Evolutionary conservation across 2,329 filamentous ascomycete species (phyloP).

Genomic region (Elsinoe arachidis): DNA sequence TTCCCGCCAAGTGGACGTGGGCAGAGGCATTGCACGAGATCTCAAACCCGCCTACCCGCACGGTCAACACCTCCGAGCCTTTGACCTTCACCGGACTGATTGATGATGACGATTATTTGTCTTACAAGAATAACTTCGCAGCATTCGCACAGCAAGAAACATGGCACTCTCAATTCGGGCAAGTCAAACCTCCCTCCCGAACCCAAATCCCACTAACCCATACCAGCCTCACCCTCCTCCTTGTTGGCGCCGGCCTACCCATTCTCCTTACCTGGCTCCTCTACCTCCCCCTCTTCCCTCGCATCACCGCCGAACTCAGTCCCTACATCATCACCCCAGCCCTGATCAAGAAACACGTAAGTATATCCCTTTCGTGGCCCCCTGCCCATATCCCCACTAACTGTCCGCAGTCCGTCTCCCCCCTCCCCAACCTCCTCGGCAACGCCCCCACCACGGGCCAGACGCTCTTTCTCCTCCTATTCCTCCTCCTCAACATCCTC

Average conservation of each 20-base stretch:
- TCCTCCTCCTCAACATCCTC: slow-evolving; percentile 25
- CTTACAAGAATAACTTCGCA: slow-evolving; percentile 22
- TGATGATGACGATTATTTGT: slow-evolving; percentile 21
- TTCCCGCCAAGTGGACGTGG: slow-evolving; percentile 20
- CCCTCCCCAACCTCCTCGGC: neutral
- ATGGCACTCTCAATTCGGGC: slow-evolving; percentile 27
- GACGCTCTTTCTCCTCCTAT: slow-evolving; percentile 23
- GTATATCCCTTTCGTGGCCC: neutral
- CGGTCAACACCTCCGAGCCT: slow-evolving; percentile 1
- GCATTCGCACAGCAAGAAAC: slow-evolving; percentile 26
- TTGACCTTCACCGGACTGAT: slow-evolving; percentile 27
- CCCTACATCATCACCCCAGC: slow-evolving; percentile 13
- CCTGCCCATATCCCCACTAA: neutral
- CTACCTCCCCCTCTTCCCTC: slow-evolving; percentile 13
- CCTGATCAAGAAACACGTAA: slow-evolving; percentile 11
- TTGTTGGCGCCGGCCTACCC: slow-evolving; percentile 18
- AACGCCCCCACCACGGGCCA: slow-evolving; percentile 16
- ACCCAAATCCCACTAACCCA: neutral
- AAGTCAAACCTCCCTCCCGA: slow-evolving; percentile 14
- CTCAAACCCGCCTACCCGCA: slow-evolving; percentile 18
- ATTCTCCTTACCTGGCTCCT: slow-evolving; percentile 17
- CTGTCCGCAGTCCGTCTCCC: neutral
- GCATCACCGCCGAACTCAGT: neutral
- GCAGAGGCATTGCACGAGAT: slow-evolving; percentile 23
- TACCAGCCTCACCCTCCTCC: slow-evolving; percentile 18